Percentiles rank a stretch among this genome's conserved stretches.
Evolutionary conservation across 1,284 basidiomycete genomes (phyloP).

Genomic region (Peniophora sp.): DNA sequence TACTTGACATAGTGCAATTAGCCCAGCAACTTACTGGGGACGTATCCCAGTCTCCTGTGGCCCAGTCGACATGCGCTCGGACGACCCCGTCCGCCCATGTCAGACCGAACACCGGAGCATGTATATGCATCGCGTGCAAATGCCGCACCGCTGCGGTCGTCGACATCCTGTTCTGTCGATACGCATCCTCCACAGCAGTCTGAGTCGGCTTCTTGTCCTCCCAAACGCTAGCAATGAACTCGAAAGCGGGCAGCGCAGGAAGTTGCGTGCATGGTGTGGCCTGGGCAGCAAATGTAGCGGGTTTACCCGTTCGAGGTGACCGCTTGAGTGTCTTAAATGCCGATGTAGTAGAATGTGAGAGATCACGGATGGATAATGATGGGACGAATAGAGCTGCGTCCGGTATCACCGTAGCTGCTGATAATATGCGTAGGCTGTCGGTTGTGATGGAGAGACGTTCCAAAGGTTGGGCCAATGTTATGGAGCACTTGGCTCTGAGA

Average conservation of each 20-base stretch:
- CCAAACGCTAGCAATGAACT: constrained; percentile 46
- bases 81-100: constrained; percentile 47
- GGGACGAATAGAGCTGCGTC: constrained; percentile 43
- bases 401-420: constrained; percentile 35
- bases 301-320: constrained; percentile 24
- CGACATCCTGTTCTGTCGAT: constrained; percentile 51
- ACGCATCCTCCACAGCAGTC: constrained; percentile 39
- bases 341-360: constrained; percentile 35
- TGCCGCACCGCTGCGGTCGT: constrained; percentile 42
- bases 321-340: constrained; percentile 38
- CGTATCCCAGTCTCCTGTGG: constrained; percentile 21
- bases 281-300: constrained; percentile 41
- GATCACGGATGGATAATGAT: constrained; percentile 21
- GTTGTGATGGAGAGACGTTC: constrained; percentile 17
- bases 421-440: constrained; percentile 30
- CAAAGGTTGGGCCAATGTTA: constrained; percentile 43
- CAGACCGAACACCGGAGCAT: constrained; percentile 43
- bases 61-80: constrained; percentile 51
- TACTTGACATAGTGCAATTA: constrained; percentile 1
- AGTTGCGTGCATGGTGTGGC: constrained; percentile 38
- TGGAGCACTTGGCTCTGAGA: constrained; percentile 35
- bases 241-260: constrained; percentile 36
- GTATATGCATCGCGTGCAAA: constrained; percentile 36
- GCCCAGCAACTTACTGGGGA: constrained; percentile 21
- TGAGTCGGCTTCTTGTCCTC: constrained; percentile 54